These are phyloP conservation scores for Obba rivulosa DNA, from an alignment of 768 basidiomycete genomes.

Conservation along the genomic window DNA sequence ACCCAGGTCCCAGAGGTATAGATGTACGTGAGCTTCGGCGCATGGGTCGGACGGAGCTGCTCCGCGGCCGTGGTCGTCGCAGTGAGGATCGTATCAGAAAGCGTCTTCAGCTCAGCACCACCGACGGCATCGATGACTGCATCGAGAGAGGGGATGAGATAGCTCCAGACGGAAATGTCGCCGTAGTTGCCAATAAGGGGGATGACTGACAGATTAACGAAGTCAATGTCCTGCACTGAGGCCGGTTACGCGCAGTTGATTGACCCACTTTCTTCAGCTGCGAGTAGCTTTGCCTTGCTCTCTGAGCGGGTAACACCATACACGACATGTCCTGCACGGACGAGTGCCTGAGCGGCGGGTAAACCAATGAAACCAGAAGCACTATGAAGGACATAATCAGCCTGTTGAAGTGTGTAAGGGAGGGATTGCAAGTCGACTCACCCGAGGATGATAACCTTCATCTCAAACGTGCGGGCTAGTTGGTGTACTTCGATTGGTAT, in stretches of 20 bases:
- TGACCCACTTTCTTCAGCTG: slow-evolving; percentile 35
- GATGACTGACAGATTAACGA: slow-evolving; percentile 24
- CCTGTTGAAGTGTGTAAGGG: not conserved
- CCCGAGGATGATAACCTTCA: slow-evolving; percentile 24
- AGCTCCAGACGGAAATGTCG: slow-evolving; percentile 21
- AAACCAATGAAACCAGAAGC: slow-evolving; percentile 41
- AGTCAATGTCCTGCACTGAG: not conserved
- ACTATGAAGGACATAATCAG: slow-evolving; percentile 16
- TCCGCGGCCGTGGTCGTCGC: slow-evolving; percentile 22
- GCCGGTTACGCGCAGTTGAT: not conserved
- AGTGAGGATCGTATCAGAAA: slow-evolving; percentile 21
- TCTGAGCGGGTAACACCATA: slow-evolving; percentile 38
- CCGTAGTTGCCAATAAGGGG: slow-evolving; percentile 28
- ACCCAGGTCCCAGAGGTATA: slow-evolving; percentile 43
- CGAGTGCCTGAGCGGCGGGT: slow-evolving; percentile 38
- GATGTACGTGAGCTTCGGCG: slow-evolving; percentile 39
- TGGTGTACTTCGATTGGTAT: not conserved
- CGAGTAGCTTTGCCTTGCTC: slow-evolving; percentile 28
- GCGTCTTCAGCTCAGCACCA: slow-evolving; percentile 12
- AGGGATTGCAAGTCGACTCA: slow-evolving; percentile 1
- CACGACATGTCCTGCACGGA: slow-evolving; percentile 40
- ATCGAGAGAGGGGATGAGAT: slow-evolving; percentile 27
- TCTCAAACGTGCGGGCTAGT: no score
- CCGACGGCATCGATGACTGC: slow-evolving; percentile 29
- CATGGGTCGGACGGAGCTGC: slow-evolving; percentile 21